These are phyloP conservation scores for Pestalotiopsis sp. DNA, from an alignment of 2,329 filamentous ascomycete genomes.

Conservation along the genomic window DNA sequence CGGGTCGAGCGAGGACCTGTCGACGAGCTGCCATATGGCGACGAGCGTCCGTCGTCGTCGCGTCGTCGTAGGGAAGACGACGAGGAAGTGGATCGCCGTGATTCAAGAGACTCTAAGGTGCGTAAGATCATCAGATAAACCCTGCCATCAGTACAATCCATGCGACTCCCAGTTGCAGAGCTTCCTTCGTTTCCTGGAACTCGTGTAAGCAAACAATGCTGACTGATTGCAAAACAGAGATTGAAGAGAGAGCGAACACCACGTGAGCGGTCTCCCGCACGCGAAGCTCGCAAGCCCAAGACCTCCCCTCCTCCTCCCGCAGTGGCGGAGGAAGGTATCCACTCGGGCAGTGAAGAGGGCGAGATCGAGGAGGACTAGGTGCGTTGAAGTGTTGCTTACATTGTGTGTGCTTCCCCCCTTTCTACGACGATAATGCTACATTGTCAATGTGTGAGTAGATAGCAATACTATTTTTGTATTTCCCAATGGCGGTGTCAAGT, in stretches of 20 bases:
- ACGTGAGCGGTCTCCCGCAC: conserved; percentile 63
- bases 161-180: no score
- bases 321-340: conserved; percentile 63
- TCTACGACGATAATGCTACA: not conserved
- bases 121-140: conserved; percentile 16
- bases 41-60: conserved; percentile 66
- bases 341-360: conserved; percentile 93
- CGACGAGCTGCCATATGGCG: conserved; percentile 91
- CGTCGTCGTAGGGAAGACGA: conserved; percentile 82
- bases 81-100: conserved; percentile 66
- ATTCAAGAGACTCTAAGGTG: conserved; percentile 71
- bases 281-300: conserved; percentile 60
- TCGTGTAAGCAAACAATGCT: not conserved
- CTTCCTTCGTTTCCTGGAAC: no score
- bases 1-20: conserved; percentile 70
- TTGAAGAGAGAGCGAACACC: conserved; percentile 59
- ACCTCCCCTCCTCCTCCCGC: conserved; percentile 50
- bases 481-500: not conserved
- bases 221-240: conserved; percentile 44
- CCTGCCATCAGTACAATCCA: no score
- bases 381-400: conserved; percentile 54
- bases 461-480: not conserved
- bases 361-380: conserved; percentile 86
- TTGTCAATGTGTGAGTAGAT: not conserved
- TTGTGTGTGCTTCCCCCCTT: not conserved